Conservation (phyloP, 805 yeast genomes). For the Candida tibetensis region DNA sequence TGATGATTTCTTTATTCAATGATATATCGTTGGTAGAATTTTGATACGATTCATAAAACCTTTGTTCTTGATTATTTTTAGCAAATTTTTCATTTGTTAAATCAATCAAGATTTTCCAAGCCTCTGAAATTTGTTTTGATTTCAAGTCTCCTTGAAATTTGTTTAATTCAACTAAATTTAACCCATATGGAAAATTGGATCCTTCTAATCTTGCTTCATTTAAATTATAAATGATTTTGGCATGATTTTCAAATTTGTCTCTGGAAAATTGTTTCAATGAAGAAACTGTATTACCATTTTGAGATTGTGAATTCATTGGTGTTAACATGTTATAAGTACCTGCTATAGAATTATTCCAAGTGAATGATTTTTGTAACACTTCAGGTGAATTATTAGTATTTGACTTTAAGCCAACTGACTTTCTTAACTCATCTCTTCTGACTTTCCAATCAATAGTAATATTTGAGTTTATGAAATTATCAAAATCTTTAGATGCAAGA, state of each 20-base stretch:
- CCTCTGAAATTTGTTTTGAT: conserved; percentile 68
- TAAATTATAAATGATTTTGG: conserved; percentile 64
- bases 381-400: conserved; percentile 6
- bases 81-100: conserved; percentile 39
- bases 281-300: conserved; percentile 10
- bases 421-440: conserved; percentile 70
- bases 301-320: conserved; percentile 23
- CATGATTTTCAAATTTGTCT: conserved; percentile 71
- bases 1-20: conserved; percentile 46
- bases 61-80: conserved; percentile 34
- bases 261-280: conserved; percentile 35
- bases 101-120: conserved; percentile 64
- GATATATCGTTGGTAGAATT: conserved; percentile 13
- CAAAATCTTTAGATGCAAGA: conserved; percentile 80
- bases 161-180: conserved; percentile 59
- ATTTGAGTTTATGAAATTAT: conserved; percentile 66
- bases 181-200: conserved; percentile 53
- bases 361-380: conserved; percentile 22
- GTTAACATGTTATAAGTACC: conserved; percentile 32
- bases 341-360: conserved; percentile 35
- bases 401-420: conserved; percentile 52
- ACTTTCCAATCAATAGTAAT: conserved; percentile 82
- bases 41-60: conserved; percentile 24
- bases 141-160: conserved; percentile 57
- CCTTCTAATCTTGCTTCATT: conserved; percentile 63